Evolutionary conservation across 352 stramenopile genomes (phyloP), one percentile per base, ranked within the genome.

Genomic region (Phytophthora citrophthora): DNA sequence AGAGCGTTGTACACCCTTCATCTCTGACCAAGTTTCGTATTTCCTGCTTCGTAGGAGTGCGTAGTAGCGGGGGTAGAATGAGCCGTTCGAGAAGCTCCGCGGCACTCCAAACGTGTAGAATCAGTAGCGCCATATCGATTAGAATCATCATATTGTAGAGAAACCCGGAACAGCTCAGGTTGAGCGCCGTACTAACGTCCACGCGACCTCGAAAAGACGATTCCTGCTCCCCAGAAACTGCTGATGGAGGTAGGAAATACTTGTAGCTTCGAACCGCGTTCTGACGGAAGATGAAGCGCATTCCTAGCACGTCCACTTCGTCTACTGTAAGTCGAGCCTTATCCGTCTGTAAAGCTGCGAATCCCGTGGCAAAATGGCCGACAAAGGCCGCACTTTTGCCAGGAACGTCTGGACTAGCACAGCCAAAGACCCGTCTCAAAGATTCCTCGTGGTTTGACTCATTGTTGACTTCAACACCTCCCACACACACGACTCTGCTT

Each of bases 141-240:
- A 66, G 11, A 40, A 88, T 47, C 68, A 88, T 65, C 15, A 81
- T 6, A 23, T 70, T 73, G 65, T 85, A 90, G 12, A 90, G 74
- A 26, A 74, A 66, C 7, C 78, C 81, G 0, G 70, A 86, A 4
- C 74, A 86, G 31, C 64, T 79, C 26, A 88, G 62, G 36, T 81
- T 88, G 50, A 85, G 53, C 29, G 68, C 36, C 6, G 68, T 68
- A n/a, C 20, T 50, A 1, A 76, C 44, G 15, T 70, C 58, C 24
- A 73, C 31, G 26, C 56, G n/a, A 12, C 59, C 49, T 54, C 24
- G 50, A 39, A 62, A 59, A 43, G 41, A 54, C 43, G 27, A 45
- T 2, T 15, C 11, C 12, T 52, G 16, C 2, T 45, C 20, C 13
- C 5, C 32, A 15, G 53, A 63, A 23, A 23, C 29, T 31, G 31